Base-by-base conservation (phyloP, 106 monocot genomes). In the Triglochin maritima region DNA sequence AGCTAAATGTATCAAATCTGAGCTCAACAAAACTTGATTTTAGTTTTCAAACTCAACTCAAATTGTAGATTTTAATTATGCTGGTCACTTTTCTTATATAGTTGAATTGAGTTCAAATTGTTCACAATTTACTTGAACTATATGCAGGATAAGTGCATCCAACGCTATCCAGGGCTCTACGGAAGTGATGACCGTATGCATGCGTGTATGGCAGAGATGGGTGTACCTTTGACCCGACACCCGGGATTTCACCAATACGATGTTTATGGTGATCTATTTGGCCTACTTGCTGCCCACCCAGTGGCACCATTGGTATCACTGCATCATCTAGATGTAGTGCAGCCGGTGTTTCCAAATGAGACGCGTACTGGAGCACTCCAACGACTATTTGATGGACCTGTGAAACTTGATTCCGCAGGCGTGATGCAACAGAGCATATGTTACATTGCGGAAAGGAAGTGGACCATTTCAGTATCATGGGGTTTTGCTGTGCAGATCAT, bases 361-460 rank as follows among this genome's bases (percentile, higher is more conserved):
- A 47, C 48, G 43, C 74, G 83, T n/a, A 56, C 71, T 0, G 72
- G 16, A 4, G 84, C 83, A 2, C n/a, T 95, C 57, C 48, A 49
- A 7, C 71, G 69, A 59, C 70, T 95, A 10, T 82, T 92, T 71
- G 71, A 74, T 7, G 90, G 90, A 2, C 96, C 96, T 1, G 82
- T 82, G 44, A 14, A 56, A 47, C 67, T 98, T 7, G 96, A 98
- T 54, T 71, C 87, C 0, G 88, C 86, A 3, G 91, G 71, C 5
- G 66, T 84, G 10, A 82, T 88, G 83, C 96, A 98, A 76, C 96
- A 98, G 74, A 85, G 83, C n/a, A 91, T 91, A 42, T 98, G 96
- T 78, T 98, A 98, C 66, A 80, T 78, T 42, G n/a, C 2, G 7
- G 29, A 17, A 5, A 12, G 50, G 43, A 68, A 55, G 17, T 98